phyloP scores from a whole-genome alignment of 2,329 filamentous ascomycete genomes.

The Colletotrichum sp. region DNA sequence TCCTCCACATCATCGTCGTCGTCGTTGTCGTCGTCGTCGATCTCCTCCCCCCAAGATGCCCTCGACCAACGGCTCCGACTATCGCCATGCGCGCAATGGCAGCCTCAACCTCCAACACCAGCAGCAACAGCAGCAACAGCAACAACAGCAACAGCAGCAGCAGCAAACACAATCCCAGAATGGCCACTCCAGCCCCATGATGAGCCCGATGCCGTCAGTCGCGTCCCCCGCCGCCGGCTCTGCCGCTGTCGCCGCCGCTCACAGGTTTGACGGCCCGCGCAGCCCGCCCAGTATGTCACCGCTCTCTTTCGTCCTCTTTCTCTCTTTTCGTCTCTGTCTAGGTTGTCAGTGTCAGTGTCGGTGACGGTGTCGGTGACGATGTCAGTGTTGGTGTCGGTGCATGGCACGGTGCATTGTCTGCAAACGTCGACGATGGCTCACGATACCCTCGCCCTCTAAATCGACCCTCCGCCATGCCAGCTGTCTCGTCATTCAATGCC shows the following conservation, averaged over 20 bases:
- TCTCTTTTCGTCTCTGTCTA: not conserved
- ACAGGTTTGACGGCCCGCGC: conserved; percentile 63
- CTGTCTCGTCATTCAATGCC: not conserved
- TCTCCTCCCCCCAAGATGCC: conserved; percentile 24
- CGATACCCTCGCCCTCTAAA: not conserved
- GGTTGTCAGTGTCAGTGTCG: not conserved
- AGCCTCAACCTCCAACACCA: conserved; percentile 57
- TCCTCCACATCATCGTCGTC: not conserved
- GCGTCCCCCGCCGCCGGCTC: conserved; percentile 13
- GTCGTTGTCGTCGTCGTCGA: not conserved
- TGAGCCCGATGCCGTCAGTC: conserved; percentile 38
- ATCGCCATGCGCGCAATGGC: conserved; percentile 62
- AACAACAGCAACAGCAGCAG: not conserved
- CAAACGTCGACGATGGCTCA: not conserved
- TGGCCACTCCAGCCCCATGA: conserved; percentile 32
- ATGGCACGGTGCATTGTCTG: not conserved
- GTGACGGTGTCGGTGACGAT: not conserved
- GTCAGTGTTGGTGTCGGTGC: not conserved
- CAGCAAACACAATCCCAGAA: conserved; percentile 28
- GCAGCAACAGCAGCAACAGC: not conserved
- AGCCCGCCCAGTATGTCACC: conserved; percentile 65
- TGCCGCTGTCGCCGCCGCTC: not conserved
- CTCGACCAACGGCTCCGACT: conserved; percentile 49
- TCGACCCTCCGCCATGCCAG: not conserved
- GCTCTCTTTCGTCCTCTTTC: not conserved